A percentile compares a stretch with the other conserved stretches of the same genome.
Evolutionary conservation across 2,329 filamentous ascomycete species (phyloP).

Genomic region (Alternaria gansuensis): DNA sequence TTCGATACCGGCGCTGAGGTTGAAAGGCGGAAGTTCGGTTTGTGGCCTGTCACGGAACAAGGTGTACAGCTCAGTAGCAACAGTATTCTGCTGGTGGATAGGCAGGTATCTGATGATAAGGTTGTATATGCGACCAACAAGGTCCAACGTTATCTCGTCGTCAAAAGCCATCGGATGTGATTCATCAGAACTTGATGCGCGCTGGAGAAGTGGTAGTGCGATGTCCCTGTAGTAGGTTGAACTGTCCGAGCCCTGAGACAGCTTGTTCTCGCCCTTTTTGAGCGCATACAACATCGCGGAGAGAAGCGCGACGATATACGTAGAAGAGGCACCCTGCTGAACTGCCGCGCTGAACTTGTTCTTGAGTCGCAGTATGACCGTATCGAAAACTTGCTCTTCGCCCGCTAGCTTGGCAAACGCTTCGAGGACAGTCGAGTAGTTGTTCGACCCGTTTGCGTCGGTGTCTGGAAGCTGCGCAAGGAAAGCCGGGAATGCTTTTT

Average conservation of each 20-base stretch:
- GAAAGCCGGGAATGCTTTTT: constrained; percentile 72
- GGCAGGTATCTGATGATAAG: constrained; percentile 66
- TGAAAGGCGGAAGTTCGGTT: constrained; percentile 47
- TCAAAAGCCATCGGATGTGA: constrained; percentile 48
- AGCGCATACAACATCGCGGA: constrained; percentile 70
- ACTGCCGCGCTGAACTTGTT: constrained; percentile 69
- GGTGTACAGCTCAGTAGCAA: constrained; percentile 64
- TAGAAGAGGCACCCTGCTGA: constrained; percentile 60
- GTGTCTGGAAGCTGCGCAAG: constrained; percentile 69
- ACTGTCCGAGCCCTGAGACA: constrained; percentile 54
- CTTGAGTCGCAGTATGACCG: constrained; percentile 68
- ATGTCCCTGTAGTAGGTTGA: constrained; percentile 59
- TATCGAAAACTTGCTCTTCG: constrained; percentile 70
- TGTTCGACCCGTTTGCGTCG: constrained; percentile 56
- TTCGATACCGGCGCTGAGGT: constrained; percentile 38
- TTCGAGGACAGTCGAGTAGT: constrained; percentile 67
- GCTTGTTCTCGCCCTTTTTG: constrained; percentile 62
- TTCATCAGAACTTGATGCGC: constrained; percentile 46
- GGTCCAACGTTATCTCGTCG: constrained; percentile 65
- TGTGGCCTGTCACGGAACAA: constrained; percentile 56
- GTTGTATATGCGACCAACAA: constrained; percentile 68
- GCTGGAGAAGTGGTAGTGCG: constrained; percentile 54
- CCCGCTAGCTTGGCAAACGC: constrained; percentile 70
- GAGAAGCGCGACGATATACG: constrained; percentile 68
- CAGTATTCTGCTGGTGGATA: constrained; percentile 59